A percentile compares a stretch with the other conserved stretches of the same genome.
These are phyloP conservation scores for Pythium dissimile DNA, from an alignment of 352 stramenopile species.

Conservation along the genomic window DNA sequence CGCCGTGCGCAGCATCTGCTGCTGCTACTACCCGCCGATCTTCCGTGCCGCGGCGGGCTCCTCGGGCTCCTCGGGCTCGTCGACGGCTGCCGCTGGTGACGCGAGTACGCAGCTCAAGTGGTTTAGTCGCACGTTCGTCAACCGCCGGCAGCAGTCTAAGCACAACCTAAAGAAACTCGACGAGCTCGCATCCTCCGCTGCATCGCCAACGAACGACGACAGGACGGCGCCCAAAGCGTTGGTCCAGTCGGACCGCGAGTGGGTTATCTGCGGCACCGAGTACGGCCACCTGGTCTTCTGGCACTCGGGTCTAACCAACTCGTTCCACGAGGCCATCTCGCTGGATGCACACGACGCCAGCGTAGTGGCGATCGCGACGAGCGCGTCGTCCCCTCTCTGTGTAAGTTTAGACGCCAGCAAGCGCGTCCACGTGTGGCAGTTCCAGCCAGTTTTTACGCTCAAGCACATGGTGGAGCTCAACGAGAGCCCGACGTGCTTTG, in stretches of 20 bases:
- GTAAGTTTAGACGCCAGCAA: conserved; percentile 49
- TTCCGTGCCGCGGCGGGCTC: conserved; percentile 29
- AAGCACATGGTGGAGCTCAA: conserved; percentile 47
- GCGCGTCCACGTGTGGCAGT: conserved; percentile 49
- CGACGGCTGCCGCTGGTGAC: not conserved
- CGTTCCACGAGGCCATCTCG: conserved; percentile 36
- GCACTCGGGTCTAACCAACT: conserved; percentile 49
- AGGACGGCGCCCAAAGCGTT: conserved; percentile 23
- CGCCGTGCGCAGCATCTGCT: conserved; percentile 27
- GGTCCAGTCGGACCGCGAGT: conserved; percentile 55
- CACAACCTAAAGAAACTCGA: conserved; percentile 13
- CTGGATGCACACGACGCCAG: conserved; percentile 53
- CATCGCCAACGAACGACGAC: not conserved
- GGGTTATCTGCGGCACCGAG: conserved; percentile 62
- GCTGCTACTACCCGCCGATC: conserved; percentile 57
- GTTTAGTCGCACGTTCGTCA: conserved; percentile 32
- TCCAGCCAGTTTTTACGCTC: conserved; percentile 54
- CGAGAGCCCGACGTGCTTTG: conserved; percentile 48
- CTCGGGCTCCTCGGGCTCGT: not conserved
- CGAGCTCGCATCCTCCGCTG: conserved; percentile 6
- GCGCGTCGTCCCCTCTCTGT: conserved; percentile 41
- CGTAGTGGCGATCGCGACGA: conserved; percentile 38
- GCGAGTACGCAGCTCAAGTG: conserved; percentile 26
- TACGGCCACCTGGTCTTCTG: conserved; percentile 67
- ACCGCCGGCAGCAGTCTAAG: conserved; percentile 22